A percentile compares a stretch with the other conserved stretches of the same genome.
Conservation (phyloP, 306 rosid species). For the Sicyos baderoa region DNA sequence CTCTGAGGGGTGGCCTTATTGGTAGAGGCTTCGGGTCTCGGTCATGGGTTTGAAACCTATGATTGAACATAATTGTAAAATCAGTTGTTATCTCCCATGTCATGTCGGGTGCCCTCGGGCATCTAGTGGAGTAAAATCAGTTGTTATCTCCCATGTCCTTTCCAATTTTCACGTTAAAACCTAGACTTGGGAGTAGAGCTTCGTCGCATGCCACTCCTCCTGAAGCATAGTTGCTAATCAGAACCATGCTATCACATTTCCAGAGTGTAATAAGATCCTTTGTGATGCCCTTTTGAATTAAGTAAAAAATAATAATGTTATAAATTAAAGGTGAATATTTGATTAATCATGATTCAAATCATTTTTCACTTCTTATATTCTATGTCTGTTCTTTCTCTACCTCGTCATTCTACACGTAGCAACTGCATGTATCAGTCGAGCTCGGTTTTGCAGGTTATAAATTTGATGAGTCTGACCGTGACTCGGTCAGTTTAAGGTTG, state of each 20-base stretch:
- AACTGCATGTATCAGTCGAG: conserved; percentile 56
- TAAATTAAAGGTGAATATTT: not conserved
- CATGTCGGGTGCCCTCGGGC: too few species aligned
- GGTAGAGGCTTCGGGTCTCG: too few species aligned
- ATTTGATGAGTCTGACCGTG: conserved; percentile 91
- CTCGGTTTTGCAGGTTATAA: conserved; percentile 99
- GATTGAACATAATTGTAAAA: too few species aligned
- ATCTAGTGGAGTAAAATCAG: too few species aligned
- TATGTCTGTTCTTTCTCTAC: conserved; percentile 42
- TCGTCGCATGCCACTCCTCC: not conserved
- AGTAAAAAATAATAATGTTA: not conserved
- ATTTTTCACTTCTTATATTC: conserved; percentile 39
- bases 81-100: too few species aligned
- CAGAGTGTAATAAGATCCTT: not conserved
- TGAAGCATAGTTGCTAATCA: not conserved
- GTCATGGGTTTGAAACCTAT: too few species aligned
- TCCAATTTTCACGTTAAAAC: not conserved
- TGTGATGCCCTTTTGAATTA: not conserved
- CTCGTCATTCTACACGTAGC: conserved; percentile 43
- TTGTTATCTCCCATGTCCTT: too few species aligned
- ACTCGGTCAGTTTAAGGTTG: conserved; percentile 84
- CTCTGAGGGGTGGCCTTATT: too few species aligned
- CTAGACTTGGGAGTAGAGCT: not conserved
- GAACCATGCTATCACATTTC: not conserved
- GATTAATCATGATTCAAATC: not conserved